Evolutionary conservation across 768 basidiomycete species (phyloP), one percentile per base, ranked within the genome.

Genomic region (Dioszegia aurantiaca): DNA sequence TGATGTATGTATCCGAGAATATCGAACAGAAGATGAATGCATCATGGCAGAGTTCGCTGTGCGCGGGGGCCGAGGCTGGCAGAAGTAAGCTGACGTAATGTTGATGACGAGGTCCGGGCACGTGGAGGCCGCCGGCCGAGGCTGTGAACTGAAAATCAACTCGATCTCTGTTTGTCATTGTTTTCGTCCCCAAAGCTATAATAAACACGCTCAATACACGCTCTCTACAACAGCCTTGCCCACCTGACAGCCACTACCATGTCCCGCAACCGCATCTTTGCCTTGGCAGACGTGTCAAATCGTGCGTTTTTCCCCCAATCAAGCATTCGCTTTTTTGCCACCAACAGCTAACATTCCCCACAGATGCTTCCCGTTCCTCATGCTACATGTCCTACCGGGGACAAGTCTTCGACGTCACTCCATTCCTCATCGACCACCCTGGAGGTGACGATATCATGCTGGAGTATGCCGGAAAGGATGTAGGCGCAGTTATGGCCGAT

Each of bases 391-490:
- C 87, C 1, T 85, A 84, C 74, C 80, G 80, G 58, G 87, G 86
- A 69, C 88, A 86, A 70, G 89, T 99, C 23, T 98, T 93, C 81
- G 86, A 99, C 72, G 85, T 98, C 52, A 86, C 93, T 2, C 39
- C 58, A 3, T 97, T 98, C 78, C 78, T 93, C 1, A 69, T 82
- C 52, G 92, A 94, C 80, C 92, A 95, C 74, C 91, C 93, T 11
- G 94, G 94, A 63, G 92, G 93, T 2, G 94, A 98, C 76, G 93
- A 97, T 73, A 78, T 91, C 62, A 84, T 99, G 65, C 78, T 92
- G 37, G 79, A 84, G 42, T 82, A 87, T 77, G 94, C 88, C 4
- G 93, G 92, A 39, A 84, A 84, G 77, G 90, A 95, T 73, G 81
- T 98, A 49, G 87, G 82, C 19, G 80, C 77, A 19, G 80, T 85